phyloP scores from a whole-genome alignment of 106 monocot genomes.

The Agapanthus africanus region DNA sequence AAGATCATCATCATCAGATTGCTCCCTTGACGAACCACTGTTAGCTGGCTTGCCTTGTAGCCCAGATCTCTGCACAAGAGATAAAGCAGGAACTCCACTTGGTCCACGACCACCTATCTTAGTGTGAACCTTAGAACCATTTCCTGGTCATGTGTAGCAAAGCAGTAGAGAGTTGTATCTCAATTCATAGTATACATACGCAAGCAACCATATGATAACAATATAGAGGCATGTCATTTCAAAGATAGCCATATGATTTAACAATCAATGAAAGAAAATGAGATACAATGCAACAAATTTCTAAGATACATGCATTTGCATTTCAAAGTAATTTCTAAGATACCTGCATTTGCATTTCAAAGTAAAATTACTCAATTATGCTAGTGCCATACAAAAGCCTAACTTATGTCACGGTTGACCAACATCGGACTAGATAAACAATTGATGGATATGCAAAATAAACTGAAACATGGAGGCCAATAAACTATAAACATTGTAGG shows the following conservation, averaged over 20 bases:
- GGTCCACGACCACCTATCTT: conserved; percentile 30
- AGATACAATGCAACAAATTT: background rate
- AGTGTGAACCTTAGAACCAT: conserved; percentile 25
- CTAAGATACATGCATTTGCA: background rate
- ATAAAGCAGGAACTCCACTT: conserved; percentile 19
- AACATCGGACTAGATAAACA: background rate
- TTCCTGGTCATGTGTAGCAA: conserved; percentile 9
- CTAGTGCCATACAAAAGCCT: background rate
- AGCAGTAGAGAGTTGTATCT: conserved; percentile 4
- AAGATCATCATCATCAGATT: conserved; percentile 73
- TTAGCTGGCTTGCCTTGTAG: conserved; percentile 29
- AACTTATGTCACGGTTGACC: background rate
- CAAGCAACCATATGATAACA: background rate
- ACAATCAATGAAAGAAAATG: conserved; percentile 2
- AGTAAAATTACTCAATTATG: background rate
- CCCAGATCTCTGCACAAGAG: conserved; percentile 27
- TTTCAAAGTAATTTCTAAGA: background rate
- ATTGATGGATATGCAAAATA: background rate
- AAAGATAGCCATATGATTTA: background rate
- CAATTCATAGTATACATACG: background rate
- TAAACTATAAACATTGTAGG: background rate
- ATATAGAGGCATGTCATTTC: background rate
- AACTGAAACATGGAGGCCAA: background rate
- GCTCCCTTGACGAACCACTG: conserved; percentile 72
- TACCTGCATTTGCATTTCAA: background rate